phyloP scores from a whole-genome alignment of 108 stramenopile genomes.

The Fragilaria crotonensis region DNA sequence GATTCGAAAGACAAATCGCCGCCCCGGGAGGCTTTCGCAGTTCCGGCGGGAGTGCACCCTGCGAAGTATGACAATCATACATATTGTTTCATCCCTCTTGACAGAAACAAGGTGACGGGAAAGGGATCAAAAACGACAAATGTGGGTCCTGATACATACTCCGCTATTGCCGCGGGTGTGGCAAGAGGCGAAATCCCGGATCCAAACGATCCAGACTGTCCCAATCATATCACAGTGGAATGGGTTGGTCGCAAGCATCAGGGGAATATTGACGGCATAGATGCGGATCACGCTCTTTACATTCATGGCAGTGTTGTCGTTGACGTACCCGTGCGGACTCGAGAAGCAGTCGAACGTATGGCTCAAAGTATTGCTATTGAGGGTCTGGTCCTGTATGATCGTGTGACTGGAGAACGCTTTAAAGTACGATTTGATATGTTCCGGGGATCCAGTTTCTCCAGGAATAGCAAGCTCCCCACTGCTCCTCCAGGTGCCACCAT shows the following conservation, averaged over 20 bases:
- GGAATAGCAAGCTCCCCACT: too few species aligned
- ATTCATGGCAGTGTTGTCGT: not conserved
- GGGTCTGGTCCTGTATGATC: not conserved
- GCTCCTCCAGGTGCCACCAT: too few species aligned
- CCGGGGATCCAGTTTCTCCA: too few species aligned
- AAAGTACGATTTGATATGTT: constrained; percentile 4
- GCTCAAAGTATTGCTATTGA: not conserved
- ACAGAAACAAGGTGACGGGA: too few species aligned
- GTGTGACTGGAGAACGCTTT: not conserved
- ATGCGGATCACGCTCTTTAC: not conserved
- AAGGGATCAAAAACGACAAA: too few species aligned
- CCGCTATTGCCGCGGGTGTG: constrained; percentile 3
- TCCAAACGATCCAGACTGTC: not conserved
- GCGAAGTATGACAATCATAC: too few species aligned
- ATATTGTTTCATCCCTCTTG: too few species aligned
- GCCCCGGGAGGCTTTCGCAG: too few species aligned
- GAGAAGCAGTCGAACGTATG: constrained; percentile 1
- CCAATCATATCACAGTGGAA: constrained; percentile 1
- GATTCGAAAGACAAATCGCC: too few species aligned
- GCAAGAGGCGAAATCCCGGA: not conserved
- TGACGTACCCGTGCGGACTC: not conserved
- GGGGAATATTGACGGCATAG: not conserved
- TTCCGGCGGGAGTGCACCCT: too few species aligned
- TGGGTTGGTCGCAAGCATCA: constrained; percentile 4
- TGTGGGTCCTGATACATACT: not conserved